phyloP scores from a whole-genome alignment of 2,329 filamentous ascomycete genomes.

The Aspergillus floridensis region DNA sequence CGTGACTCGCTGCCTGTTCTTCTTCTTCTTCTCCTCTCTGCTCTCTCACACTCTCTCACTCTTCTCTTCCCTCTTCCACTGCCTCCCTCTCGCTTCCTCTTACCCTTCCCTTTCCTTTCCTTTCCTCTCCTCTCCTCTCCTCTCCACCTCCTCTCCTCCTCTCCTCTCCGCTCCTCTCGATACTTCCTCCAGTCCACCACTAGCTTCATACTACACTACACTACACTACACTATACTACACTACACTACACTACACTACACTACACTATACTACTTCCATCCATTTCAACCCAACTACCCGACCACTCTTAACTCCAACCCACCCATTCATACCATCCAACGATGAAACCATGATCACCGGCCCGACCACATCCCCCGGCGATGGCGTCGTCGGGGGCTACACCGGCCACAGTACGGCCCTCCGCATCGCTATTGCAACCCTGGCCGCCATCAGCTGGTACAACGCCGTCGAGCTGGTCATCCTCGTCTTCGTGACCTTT shows the following conservation, averaged over 20 bases:
- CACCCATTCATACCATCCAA: conserved; percentile 5
- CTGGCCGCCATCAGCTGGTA: conserved; percentile 51
- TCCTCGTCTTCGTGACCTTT: conserved; percentile 51
- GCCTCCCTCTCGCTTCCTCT: neutral
- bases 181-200: conserved; percentile 6
- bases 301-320: neutral
- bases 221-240: too few species aligned
- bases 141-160: conserved; percentile 1
- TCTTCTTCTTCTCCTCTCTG: neutral
- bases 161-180: conserved; percentile 1
- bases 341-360: conserved; percentile 26
- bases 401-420: conserved; percentile 32
- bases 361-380: conserved; percentile 22
- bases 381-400: conserved; percentile 41
- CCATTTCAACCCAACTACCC: neutral
- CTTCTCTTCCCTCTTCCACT: neutral
- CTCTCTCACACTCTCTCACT: neutral
- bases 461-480: conserved; percentile 50
- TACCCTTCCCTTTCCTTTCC: neutral
- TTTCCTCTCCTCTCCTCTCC: neutral
- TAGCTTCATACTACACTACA: neutral
- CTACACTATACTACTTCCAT: neutral
- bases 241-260: too few species aligned
- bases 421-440: conserved; percentile 46
- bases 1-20: neutral